phyloP scores from a whole-genome alignment of 441 rosid genomes.

The Pelargonium cotyledonis region DNA sequence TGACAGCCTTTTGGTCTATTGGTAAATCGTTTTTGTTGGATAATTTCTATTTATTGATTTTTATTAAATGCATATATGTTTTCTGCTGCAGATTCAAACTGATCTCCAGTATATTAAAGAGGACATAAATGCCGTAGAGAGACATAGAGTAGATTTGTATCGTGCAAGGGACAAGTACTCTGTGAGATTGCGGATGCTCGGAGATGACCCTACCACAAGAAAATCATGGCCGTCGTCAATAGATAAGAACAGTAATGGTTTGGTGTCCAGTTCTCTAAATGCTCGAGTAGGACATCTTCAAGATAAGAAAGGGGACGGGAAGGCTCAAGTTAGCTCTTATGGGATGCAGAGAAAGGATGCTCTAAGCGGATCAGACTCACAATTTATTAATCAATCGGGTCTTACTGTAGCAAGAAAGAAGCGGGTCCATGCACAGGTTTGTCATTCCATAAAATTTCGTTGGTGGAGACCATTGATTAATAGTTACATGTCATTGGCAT shows the following conservation, averaged over 20 bases:
- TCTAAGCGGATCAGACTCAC: conserved; percentile 62
- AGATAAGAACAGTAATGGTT: conserved; percentile 50
- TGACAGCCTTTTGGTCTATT: background rate
- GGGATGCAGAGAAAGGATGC: conserved; percentile 71
- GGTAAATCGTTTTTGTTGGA: background rate
- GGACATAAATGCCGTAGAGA: conserved; percentile 85
- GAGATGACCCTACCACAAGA: conserved; percentile 66
- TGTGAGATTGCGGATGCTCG: conserved; percentile 76
- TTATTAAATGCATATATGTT: conserved; percentile 6
- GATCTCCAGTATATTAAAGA: conserved; percentile 89
- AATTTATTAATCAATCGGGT: conserved; percentile 60
- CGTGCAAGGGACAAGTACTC: conserved; percentile 77
- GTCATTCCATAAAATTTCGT: conserved; percentile 19
- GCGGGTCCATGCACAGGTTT: conserved; percentile 86
- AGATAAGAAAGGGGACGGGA: conserved; percentile 61
- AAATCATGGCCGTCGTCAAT: conserved; percentile 54
- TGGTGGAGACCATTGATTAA: background rate
- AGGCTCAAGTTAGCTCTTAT: conserved; percentile 55
- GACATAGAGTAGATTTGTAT: conserved; percentile 77
- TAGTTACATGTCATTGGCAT: background rate
- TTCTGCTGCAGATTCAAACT: conserved; percentile 53
- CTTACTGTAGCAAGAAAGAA: conserved; percentile 69
- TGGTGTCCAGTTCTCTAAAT: conserved; percentile 46
- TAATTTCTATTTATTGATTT: background rate
- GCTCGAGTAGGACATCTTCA: conserved; percentile 53